A percentile compares a stretch with the other conserved stretches of the same genome.
Evolutionary conservation across 1,139 yeast genomes (phyloP).

Genomic region (Nakaseomyces sp.): DNA sequence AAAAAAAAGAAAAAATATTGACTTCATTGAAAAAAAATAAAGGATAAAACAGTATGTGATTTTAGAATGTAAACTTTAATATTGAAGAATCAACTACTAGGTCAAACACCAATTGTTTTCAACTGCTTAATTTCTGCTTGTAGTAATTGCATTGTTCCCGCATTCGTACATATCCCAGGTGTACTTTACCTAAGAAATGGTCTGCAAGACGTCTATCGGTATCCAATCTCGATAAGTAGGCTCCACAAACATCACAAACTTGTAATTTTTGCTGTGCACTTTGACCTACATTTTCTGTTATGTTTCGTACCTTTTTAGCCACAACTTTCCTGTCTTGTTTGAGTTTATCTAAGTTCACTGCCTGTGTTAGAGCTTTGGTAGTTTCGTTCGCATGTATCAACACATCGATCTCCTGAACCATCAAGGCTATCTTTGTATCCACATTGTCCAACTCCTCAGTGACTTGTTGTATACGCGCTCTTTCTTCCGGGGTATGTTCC

Average conservation of each 20-base stretch:
- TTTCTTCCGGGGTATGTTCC: slow-evolving; percentile 74
- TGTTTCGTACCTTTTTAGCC: slow-evolving; percentile 46
- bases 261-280: slow-evolving; percentile 85
- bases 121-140: not conserved
- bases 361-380: slow-evolving; percentile 40
- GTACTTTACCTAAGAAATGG: slow-evolving; percentile 84
- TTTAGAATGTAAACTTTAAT: not conserved
- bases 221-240: slow-evolving; percentile 77
- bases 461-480: slow-evolving; percentile 51
- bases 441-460: slow-evolving; percentile 59
- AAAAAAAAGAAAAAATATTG: not conserved
- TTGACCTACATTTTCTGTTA: slow-evolving; percentile 72
- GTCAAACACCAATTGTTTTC: no score
- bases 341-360: slow-evolving; percentile 39
- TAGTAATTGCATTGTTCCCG: slow-evolving; percentile 39
- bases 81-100: not conserved
- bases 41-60: no score
- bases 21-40: not conserved
- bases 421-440: slow-evolving; percentile 58
- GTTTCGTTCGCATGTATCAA: slow-evolving; percentile 46
- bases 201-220: slow-evolving; percentile 85
- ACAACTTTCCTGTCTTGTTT: slow-evolving; percentile 41
- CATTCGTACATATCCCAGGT: slow-evolving; percentile 72
- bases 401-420: slow-evolving; percentile 59
- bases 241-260: slow-evolving; percentile 89